Evolutionary conservation across 1,284 basidiomycete species (phyloP), one percentile per base, ranked within the genome.

Genomic region (Ustilago trichophora): DNA sequence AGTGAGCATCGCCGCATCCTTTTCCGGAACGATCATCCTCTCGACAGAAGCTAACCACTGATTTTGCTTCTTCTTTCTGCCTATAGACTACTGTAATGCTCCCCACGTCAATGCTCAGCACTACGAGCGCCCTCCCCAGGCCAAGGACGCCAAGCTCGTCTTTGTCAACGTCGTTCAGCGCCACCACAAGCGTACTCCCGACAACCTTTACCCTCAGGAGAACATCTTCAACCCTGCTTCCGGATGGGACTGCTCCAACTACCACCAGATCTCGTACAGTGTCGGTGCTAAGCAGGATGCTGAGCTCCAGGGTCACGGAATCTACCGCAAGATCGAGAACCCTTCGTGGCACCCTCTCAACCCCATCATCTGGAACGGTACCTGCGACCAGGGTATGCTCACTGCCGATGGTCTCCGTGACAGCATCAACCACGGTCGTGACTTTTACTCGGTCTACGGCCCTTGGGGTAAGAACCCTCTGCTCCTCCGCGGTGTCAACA

Each of bases 321-420:
- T 87, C 25, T 84, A 82, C 48, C 84, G 85, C 58, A 59, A 84
- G 42, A 84, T 82, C 6, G 40, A 73, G 35, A 83, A 81, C 33
- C 85, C 85, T 1, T 59, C 80, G 6, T 77, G 80, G 82, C 85
- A 87, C 54, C 85, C 86, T 2, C 86, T 87, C 59, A 77, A 83
- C 24, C 76, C 72, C n/a, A 79, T 82, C 47, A 82, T 87, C n/a
- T 87, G 86, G 86, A 82, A 84, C 33, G 87, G 86, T 6, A 85
- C 84, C 3, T 87, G 86, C 71, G 85, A 87, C 67, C 62, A 82
- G 13, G 87, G 87, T 22, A 86, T 86, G 66, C 81, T 87, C 31
- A 87, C 86, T 1, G 75, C 78, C 1, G 85, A 77, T 19, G 86
- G 86, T 1, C 72, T 87, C 16, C 76, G 83, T 22, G 86, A 87